Base-by-base conservation (phyloP, 2,329 filamentous ascomycete genomes). In the Pochonia chlamydosporia region DNA sequence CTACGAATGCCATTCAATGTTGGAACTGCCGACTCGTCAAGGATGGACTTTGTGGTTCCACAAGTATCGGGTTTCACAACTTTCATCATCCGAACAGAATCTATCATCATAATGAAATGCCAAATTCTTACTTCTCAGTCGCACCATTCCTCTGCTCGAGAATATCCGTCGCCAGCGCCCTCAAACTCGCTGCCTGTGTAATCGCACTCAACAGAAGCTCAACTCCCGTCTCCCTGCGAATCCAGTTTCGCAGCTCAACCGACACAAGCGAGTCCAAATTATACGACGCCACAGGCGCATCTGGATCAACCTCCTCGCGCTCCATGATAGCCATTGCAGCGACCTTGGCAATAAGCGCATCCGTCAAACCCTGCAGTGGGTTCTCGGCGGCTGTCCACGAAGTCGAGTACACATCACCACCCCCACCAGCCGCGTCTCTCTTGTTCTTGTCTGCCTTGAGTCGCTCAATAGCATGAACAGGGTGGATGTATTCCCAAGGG, bases 261-360 rank as follows among this genome's bases (percentile, higher is more conserved):
- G 68, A 67, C 4, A 70, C 62, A 25, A 72, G 60, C 1, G 65
- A 69, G 55, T 73, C 70, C 10, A 72, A 60, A 1, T 68, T 69
- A 50, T 70, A 71, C 4, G 59, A 63, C 18, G 52, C 51, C n/a
- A 62, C 55, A 6, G 58, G 50, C 31, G 52, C 51, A 23, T 53
- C 54, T 21, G 56, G 37, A 41, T 66, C 61, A 10, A 69, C 42
- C 18, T 52, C 50, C 20, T 52, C 47, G 14, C 47, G 35, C 11
- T 52, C 50, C 26, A 49, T 42, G 16, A 52, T 49, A 23, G 44
- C 42, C 40, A 52, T 49, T 6, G 50, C 23, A 14, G 50, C 24
- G 8, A 52, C 44, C 30, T 52, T 52, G 6, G 26, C 42, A 20
- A 45, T 42, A n/a, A 51, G 28, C 5, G 49, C 46, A 11, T 49